A percentile compares a stretch with the other conserved stretches of the same genome.
phyloP scores from a whole-genome alignment of 2,329 filamentous ascomycete species.

The Malbranchea zuffiana region DNA sequence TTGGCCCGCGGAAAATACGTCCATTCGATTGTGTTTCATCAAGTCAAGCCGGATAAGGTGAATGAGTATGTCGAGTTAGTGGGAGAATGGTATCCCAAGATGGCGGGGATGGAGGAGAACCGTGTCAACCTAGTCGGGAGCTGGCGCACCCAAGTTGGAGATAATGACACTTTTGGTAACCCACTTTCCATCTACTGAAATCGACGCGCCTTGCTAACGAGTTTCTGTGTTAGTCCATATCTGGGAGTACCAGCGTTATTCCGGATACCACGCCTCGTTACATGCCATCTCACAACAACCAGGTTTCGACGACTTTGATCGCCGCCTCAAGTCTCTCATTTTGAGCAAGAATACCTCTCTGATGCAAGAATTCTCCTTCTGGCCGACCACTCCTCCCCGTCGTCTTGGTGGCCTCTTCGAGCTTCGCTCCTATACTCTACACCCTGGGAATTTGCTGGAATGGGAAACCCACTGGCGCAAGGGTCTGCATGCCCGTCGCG shows the following conservation, averaged over 20 bases:
- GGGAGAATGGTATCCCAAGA: conserved; percentile 80
- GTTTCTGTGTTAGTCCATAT: conserved; percentile 66
- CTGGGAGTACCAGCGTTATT: conserved; percentile 97
- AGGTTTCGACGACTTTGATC: conserved; percentile 73
- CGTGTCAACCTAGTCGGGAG: conserved; percentile 94
- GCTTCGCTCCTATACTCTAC: conserved; percentile 88
- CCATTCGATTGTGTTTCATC: conserved; percentile 92
- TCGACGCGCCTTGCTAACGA: conserved; percentile 22
- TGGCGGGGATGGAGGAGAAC: conserved; percentile 75
- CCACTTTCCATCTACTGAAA: conserved; percentile 11
- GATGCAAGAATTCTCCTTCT: conserved; percentile 99
- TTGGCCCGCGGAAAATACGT: conserved; percentile 95
- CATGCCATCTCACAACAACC: conserved; percentile 73
- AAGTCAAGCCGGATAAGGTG: conserved; percentile 89
- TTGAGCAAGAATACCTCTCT: conserved; percentile 74
- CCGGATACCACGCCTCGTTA: conserved; percentile 87
- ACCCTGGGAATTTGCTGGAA: conserved; percentile 89
- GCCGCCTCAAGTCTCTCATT: conserved; percentile 75
- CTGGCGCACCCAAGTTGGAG: conserved; percentile 95
- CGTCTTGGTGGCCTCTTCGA: conserved; percentile 89
- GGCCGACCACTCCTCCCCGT: conserved; percentile 87
- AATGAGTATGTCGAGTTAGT: conserved; percentile 89
- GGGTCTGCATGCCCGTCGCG: conserved; percentile 76
- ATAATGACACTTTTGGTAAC: conserved; percentile 91
- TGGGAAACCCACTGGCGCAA: conserved; percentile 98